Conservation (phyloP, 176 grass and related monocot genomes). For the Juncus effusus region DNA sequence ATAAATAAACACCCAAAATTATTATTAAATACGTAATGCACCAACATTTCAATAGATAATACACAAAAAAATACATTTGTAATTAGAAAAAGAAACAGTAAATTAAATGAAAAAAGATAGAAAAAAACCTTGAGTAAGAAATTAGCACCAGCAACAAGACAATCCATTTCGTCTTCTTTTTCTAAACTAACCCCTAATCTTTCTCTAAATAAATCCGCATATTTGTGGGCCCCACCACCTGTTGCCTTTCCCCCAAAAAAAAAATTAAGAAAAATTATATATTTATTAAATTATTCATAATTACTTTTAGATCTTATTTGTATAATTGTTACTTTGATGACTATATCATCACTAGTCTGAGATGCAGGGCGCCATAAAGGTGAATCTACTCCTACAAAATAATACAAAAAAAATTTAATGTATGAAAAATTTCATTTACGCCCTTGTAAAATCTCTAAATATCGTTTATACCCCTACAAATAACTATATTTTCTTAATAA, state of each 20-base stretch:
- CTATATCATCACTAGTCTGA: constrained; percentile 50
- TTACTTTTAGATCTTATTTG: constrained; percentile 7
- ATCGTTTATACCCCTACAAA: neutral
- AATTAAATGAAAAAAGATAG: constrained; percentile 26
- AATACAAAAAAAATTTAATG: constrained; percentile 26
- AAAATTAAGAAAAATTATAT: neutral
- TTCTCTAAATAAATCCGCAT: constrained; percentile 86
- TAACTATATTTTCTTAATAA: neutral
- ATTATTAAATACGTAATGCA: neutral
- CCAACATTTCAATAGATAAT: constrained; percentile 1
- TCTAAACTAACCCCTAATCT: constrained; percentile 93
- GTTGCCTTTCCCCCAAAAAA: constrained; percentile 76
- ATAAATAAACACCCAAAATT: neutral
- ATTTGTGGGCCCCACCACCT: constrained; percentile 95
- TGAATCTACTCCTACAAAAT: constrained; percentile 72
- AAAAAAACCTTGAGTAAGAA: constrained; percentile 94
- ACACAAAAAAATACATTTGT: constrained; percentile 21
- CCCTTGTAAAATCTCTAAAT: too few species aligned
- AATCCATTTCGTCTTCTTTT: constrained; percentile 99
- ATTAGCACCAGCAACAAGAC: constrained; percentile 93
- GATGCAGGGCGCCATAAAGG: constrained; percentile 78
- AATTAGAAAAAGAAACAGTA: neutral
- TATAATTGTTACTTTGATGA: constrained; percentile 74
- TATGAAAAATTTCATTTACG: constrained; percentile 12
- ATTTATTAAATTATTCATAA: constrained; percentile 1